phyloP scores from a whole-genome alignment of 1,284 basidiomycete genomes.

The Austroboletus olivaceoglutinosus region DNA sequence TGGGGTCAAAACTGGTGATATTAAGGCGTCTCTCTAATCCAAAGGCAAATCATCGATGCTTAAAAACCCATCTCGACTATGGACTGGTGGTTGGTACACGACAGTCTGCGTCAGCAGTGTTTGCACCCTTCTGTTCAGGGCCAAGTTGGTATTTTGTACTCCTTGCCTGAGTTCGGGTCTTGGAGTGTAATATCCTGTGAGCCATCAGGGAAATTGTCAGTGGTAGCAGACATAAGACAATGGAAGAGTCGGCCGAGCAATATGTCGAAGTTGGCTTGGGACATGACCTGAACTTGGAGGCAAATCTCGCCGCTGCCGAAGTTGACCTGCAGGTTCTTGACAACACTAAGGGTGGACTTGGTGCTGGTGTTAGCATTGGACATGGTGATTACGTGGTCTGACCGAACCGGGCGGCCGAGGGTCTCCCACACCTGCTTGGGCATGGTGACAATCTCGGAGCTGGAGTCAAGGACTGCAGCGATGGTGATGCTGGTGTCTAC shows the following conservation, averaged over 20 bases:
- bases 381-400: neutral
- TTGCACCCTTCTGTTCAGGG: too few species aligned
- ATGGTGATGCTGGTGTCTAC: neutral
- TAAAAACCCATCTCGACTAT: slow-evolving; percentile 16
- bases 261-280: neutral
- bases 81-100: too few species aligned
- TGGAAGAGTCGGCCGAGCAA: neutral
- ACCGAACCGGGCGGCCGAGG: neutral
- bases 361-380: neutral
- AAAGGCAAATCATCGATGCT: neutral
- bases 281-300: neutral
- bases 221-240: neutral
- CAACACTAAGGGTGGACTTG: neutral
- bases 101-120: too few species aligned
- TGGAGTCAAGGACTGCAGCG: neutral
- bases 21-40: neutral
- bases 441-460: neutral
- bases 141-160: too few species aligned
- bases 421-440: neutral
- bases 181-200: neutral
- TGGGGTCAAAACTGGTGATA: too few species aligned
- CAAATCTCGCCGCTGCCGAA: neutral
- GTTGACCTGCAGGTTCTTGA: neutral
- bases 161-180: too few species aligned
- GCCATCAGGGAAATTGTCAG: neutral